These are phyloP conservation scores for Neurospora sp. DNA, from an alignment of 495 filamentous ascomycete genomes.

Conservation along the genomic window DNA sequence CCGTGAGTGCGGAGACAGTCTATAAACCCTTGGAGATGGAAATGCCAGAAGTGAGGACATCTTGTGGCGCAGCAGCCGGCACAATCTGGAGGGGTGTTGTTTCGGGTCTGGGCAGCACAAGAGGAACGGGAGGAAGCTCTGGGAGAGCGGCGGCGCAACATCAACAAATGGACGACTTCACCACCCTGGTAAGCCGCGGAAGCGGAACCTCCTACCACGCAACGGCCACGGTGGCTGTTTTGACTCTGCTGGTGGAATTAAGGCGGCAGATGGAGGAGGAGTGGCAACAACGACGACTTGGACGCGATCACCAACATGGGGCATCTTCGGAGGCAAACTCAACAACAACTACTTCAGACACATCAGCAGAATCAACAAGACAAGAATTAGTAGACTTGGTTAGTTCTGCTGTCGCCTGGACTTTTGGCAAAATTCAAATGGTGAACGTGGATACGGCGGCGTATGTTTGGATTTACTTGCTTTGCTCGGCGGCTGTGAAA, in stretches of 20 bases:
- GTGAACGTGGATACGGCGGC: neutral
- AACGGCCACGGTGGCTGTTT: constrained; percentile 27
- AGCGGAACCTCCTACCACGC: constrained; percentile 38
- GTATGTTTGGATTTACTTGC: neutral
- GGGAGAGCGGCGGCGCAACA: neutral
- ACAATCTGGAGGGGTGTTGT: neutral
- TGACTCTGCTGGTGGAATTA: constrained; percentile 41
- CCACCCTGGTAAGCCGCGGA: constrained; percentile 32
- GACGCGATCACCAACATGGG: neutral
- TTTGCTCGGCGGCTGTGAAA: neutral
- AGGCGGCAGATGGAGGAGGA: constrained; percentile 41
- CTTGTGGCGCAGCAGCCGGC: neutral
- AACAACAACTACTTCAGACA: neutral
- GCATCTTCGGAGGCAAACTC: neutral
- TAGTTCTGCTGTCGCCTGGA: neutral
- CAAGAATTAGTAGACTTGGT: neutral
- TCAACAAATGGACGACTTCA: constrained; percentile 26
- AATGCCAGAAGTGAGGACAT: neutral
- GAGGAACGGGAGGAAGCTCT: neutral
- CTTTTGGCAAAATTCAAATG: neutral
- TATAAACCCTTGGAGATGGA: neutral
- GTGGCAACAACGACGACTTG: constrained; percentile 8
- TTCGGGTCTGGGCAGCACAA: neutral
- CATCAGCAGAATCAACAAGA: neutral
- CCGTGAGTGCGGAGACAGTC: too few species aligned